Base-by-base conservation (phyloP, 106 monocot genomes). In the Acorus calamus region DNA sequence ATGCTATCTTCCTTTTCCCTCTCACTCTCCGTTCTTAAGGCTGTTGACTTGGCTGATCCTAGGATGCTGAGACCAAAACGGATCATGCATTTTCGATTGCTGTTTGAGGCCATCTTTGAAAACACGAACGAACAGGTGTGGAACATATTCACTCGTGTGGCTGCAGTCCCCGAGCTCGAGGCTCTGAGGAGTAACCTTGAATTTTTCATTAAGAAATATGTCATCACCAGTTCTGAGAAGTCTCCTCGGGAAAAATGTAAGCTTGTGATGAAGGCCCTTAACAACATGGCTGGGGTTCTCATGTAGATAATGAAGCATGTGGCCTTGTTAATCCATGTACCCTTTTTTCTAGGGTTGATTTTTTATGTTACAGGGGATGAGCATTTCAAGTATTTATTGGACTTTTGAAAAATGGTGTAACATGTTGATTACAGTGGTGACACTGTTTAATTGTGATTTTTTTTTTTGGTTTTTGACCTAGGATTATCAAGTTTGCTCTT, bases 141-240 rank as follows among this genome's bases (percentile, higher is more conserved):
- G 96, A 96, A 91, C 62, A 64, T 85, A 7, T 96, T 96, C 76
- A 77, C 90, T 0, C 79, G 94, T 7, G 57, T 91, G 0, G 80
- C 87, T 42, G 76, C 58, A 2, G 42, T 80, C 41, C 82, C 84
- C 2, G 90, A 87, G 74, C 82, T 84, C 3, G 87, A 96, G 61
- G 9, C 54, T 1, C 57, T 96, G 9, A 73, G 79, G 54, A 61
- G n/a, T 5, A 66, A 80, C 64, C 56, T 96, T 2, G 53, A 80
- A 8, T 83, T 85, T 68, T 91, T 96, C 67, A 82, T 90, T 11
- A 80, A 80, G 57, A 67, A 83, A 59, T 81, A 85, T 68, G 80
- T 96, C 48, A 53, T 74, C 12, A 66, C 55, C 8, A 49, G 54
- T 44, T 11, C 54, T 8, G 55, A 6, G 12, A 73, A 76, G 44